These are phyloP conservation scores for Artemisia argyi DNA, from an alignment of 129 eudicot genomes.

Conservation along the genomic window DNA sequence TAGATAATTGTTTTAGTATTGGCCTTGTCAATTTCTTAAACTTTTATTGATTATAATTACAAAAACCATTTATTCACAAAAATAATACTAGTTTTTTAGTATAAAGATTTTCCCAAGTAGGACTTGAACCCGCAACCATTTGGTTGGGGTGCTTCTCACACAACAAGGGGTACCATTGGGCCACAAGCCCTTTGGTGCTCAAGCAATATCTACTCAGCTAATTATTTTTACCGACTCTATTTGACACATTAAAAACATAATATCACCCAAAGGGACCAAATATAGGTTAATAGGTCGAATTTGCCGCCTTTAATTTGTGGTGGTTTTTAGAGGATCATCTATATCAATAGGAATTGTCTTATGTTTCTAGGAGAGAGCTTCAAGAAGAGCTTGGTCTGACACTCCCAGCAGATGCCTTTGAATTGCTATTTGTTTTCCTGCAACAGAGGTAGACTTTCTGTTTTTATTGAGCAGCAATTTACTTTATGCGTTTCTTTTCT, in stretches of 20 bases:
- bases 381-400: constrained; percentile 87
- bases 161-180: too few relatives aligned
- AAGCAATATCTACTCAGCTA: background rate
- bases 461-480: background rate
- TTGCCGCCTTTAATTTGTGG: background rate
- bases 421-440: constrained; percentile 64
- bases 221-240: background rate
- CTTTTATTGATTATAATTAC: too few relatives aligned
- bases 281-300: background rate
- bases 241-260: background rate
- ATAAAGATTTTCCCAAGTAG: background rate
- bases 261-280: background rate
- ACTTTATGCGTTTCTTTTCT: background rate
- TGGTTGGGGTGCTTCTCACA: too few relatives aligned
- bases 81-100: background rate
- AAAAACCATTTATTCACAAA: background rate
- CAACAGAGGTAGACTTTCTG: constrained; percentile 58
- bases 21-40: too few relatives aligned
- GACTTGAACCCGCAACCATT: too few relatives aligned
- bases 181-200: too few relatives aligned
- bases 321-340: constrained; percentile 2
- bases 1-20: background rate
- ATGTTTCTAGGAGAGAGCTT: constrained; percentile 87
- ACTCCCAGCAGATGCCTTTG: constrained; percentile 95
- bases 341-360: constrained; percentile 8